Evolutionary conservation across 2,329 filamentous ascomycete species (phyloP), one percentile per base, ranked within the genome.

Genomic region (Ophiocordyceps camponoti-saundersi): DNA sequence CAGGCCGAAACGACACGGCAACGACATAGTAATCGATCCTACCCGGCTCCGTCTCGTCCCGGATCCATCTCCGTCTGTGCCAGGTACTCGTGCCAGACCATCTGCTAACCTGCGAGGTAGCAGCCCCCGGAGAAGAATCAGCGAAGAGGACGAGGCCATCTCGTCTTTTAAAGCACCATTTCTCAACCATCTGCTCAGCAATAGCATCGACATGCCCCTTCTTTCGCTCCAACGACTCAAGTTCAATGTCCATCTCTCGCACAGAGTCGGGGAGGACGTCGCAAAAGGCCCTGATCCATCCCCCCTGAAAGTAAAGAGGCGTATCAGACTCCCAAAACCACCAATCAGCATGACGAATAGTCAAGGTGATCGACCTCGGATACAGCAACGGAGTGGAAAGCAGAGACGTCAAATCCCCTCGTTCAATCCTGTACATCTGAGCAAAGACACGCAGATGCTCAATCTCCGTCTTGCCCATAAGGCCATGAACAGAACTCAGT

Each of bases 321-420:
- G 52, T 41, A 45, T 69, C 60, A 0, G 44, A 0, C 51, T 70
- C 65, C 68, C 67, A 70, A 18, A 45, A 56, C 66, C 66, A 71
- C 60, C 68, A 72, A 49, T 73, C 70, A 2, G 68, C 62, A 48
- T 73, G 70, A 0, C 70, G 64, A 8, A 74, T 61, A 0, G 69
- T 73, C 12, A 74, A 53, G 0, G 62, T 68, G 1, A 73, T 45
- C 2, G 49, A 52, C 1, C 55, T 57, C 0, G 68, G 66, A 7
- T 54, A 48, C 30, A 71, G 60, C 13, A 55, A 47, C 0, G 49
- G 52, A 41, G 54, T 55, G 0, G 21, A 16, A 0, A 69, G 50
- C 0, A 69, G 45, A 0, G 20, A 1, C 7, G 51, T 30, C 1
- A 69, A 48, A 0, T 30, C 6, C 0, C 60, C 57, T 0, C 50